These are phyloP conservation scores for Closterium sp. DNA, from an alignment of 139 green algal genomes.

Conservation along the genomic window DNA sequence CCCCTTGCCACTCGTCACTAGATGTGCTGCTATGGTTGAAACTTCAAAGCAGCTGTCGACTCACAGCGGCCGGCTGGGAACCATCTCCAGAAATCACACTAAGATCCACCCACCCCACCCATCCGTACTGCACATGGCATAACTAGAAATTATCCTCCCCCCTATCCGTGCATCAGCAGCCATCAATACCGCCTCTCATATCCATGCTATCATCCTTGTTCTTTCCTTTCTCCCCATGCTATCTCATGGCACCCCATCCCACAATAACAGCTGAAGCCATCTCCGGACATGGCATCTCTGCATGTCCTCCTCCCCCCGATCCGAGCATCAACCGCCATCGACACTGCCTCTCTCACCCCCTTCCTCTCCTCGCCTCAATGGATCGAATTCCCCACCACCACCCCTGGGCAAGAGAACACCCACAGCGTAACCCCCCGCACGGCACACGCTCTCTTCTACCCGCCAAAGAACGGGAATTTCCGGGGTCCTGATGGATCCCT, in stretches of 20 bases:
- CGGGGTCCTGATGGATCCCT: slow-evolving; percentile 45
- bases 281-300: background rate
- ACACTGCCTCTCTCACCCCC: slow-evolving; percentile 27
- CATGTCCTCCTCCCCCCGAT: background rate
- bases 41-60: too few species aligned
- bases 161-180: too few species aligned
- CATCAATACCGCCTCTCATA: too few species aligned
- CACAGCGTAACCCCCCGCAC: slow-evolving; percentile 46
- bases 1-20: too few species aligned
- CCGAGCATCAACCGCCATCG: background rate
- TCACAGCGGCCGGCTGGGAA: too few species aligned
- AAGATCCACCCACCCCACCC: too few species aligned
- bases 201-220: too few species aligned
- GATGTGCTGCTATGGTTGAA: too few species aligned
- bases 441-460: slow-evolving; percentile 62
- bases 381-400: slow-evolving; percentile 65
- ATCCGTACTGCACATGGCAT: too few species aligned
- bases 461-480: slow-evolving; percentile 63
- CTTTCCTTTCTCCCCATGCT: background rate
- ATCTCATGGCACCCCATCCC: background rate
- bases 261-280: background rate
- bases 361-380: slow-evolving; percentile 58
- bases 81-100: too few species aligned
- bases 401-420: background rate
- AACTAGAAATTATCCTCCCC: too few species aligned